Percentiles rank a stretch among this genome's conserved stretches.
Conservation (phyloP, 495 filamentous ascomycete genomes). For the Alectoria sarmentosa region DNA sequence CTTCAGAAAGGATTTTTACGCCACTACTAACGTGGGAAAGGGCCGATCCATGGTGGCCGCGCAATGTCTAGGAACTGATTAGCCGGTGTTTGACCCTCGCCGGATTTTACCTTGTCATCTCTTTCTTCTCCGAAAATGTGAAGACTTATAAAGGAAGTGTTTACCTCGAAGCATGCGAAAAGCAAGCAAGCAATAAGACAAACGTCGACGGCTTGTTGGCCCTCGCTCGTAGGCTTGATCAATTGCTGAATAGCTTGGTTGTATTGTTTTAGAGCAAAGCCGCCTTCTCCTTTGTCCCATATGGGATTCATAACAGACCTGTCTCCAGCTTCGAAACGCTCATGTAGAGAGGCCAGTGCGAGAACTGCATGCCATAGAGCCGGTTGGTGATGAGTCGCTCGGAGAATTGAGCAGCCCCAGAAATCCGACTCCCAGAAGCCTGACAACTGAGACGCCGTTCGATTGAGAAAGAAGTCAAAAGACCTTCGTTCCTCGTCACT, state of each 20-base stretch:
- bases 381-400: slow-evolving; percentile 54
- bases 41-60: slow-evolving; percentile 32
- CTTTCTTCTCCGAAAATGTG: background rate
- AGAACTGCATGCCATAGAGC: slow-evolving; percentile 59
- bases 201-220: slow-evolving; percentile 28
- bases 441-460: slow-evolving; percentile 51
- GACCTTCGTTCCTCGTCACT: slow-evolving; percentile 41
- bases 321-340: slow-evolving; percentile 44
- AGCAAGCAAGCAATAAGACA: slow-evolving; percentile 49
- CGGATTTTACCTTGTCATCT: slow-evolving; percentile 18
- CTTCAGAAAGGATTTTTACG: slow-evolving; percentile 30
- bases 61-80: slow-evolving; percentile 26
- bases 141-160: slow-evolving; percentile 27
- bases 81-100: background rate
- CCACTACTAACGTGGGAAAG: slow-evolving; percentile 33
- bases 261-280: slow-evolving; percentile 46
- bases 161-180: slow-evolving; percentile 48
- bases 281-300: slow-evolving; percentile 16
- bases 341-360: slow-evolving; percentile 56
- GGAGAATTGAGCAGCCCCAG: slow-evolving; percentile 41
- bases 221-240: slow-evolving; percentile 10
- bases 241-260: slow-evolving; percentile 45
- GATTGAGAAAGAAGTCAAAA: slow-evolving; percentile 53
- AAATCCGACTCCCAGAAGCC: slow-evolving; percentile 58
- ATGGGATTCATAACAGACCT: slow-evolving; percentile 10